Percentiles rank a stretch among this genome's conserved stretches.
Evolutionary conservation across 768 basidiomycete species (phyloP).

Genomic region (Lactifluus pinguis): DNA sequence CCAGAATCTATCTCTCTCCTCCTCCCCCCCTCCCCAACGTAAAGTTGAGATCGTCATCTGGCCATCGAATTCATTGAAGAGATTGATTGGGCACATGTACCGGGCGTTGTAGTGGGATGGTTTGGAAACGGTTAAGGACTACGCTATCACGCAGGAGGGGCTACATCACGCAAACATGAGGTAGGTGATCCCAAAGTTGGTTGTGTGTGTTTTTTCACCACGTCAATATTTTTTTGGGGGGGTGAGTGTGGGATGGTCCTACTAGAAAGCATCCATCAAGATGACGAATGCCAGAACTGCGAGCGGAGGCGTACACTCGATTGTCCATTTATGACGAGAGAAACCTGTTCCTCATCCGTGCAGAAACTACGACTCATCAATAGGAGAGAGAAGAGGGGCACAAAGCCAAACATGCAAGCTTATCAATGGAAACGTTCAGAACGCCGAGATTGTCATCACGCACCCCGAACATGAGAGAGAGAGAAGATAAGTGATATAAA

Average conservation of each 20-base stretch:
- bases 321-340: slow-evolving; percentile 1
- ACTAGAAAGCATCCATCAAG: not conserved
- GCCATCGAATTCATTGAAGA: not conserved
- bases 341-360: not conserved
- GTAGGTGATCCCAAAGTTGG: slow-evolving; percentile 2
- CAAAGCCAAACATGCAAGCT: not conserved
- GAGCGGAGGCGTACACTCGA: not conserved
- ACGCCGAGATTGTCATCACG: not conserved
- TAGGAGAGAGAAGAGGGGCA: not conserved
- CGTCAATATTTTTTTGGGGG: not conserved
- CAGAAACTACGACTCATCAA: not conserved
- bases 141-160: slow-evolving; percentile 1
- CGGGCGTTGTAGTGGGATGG: not conserved
- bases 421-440: not conserved
- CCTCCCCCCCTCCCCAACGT: not conserved
- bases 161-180: slow-evolving; percentile 12
- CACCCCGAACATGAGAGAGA: slow-evolving; percentile 1
- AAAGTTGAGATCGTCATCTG: not conserved
- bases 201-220: not conserved
- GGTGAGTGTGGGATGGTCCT: not conserved
- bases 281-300: not conserved
- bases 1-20: not conserved
- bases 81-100: slow-evolving; percentile 4
- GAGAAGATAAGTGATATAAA: not conserved
- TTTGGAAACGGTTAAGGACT: not conserved